Percentiles rank a stretch among this genome's conserved stretches.
phyloP scores from a whole-genome alignment of 352 stramenopile genomes.

The Phytopythium delawarense region DNA sequence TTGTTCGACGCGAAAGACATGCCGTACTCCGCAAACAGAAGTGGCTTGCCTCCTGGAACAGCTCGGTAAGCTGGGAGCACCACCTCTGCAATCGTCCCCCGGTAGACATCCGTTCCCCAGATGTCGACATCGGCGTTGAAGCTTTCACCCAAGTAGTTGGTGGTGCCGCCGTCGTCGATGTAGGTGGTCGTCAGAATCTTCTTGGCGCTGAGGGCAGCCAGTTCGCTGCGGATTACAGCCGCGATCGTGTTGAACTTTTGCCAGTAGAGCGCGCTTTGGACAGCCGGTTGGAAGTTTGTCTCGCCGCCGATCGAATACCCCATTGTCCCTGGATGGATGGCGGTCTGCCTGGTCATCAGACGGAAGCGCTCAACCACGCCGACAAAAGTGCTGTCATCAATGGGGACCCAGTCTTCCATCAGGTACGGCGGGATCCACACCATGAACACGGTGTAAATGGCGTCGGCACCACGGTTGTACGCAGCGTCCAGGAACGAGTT shows the following conservation, averaged over 20 bases:
- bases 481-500: constrained; percentile 27
- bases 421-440: constrained; percentile 32
- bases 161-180: constrained; percentile 28
- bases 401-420: constrained; percentile 18
- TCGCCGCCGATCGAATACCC: constrained; percentile 37
- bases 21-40: constrained; percentile 31
- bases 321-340: constrained; percentile 27
- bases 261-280: constrained; percentile 24
- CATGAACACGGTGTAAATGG: constrained; percentile 37
- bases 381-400: constrained; percentile 16
- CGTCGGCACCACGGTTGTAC: constrained; percentile 24
- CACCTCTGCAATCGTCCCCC: constrained; percentile 20
- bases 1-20: constrained; percentile 28
- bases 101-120: constrained; percentile 36
- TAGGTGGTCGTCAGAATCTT: constrained; percentile 40
- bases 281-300: constrained; percentile 31
- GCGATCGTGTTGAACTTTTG: constrained; percentile 28
- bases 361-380: constrained; percentile 22
- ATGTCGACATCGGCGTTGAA: constrained; percentile 31
- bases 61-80: constrained; percentile 24
- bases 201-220: constrained; percentile 13
- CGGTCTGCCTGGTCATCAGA: constrained; percentile 25
- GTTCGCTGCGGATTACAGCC: constrained; percentile 17
- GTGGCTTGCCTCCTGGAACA: constrained; percentile 22
- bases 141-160: constrained; percentile 20